Evolutionary conservation across 1,284 basidiomycete genomes (phyloP).

Genomic region (Kwoniella shivajii): DNA sequence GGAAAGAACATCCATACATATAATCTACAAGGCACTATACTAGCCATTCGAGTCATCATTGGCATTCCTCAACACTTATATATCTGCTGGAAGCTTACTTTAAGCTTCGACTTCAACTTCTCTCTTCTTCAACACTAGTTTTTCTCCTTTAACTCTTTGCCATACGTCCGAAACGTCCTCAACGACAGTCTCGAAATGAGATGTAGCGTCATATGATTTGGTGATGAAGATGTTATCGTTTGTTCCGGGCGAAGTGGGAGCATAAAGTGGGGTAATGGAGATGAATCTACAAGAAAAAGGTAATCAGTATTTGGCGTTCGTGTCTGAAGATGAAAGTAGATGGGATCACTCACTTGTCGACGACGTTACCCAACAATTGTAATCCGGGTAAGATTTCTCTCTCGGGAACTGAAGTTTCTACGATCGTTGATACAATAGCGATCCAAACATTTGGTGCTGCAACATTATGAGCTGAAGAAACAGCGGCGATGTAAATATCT

Average conservation of each 20-base stretch:
- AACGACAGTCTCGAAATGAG: constrained; percentile 97
- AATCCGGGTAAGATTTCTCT: constrained; percentile 89
- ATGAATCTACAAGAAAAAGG: constrained; percentile 70
- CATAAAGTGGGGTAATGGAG: constrained; percentile 83
- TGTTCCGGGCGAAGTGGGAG: constrained; percentile 77
- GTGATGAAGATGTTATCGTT: constrained; percentile 90
- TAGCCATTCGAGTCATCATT: neutral
- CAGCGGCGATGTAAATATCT: constrained; percentile 99
- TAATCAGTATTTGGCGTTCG: neutral
- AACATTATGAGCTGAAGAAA: constrained; percentile 96
- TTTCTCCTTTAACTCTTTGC: constrained; percentile 67
- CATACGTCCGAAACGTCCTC: constrained; percentile 93
- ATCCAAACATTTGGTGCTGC: constrained; percentile 93
- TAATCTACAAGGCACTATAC: constrained; percentile 1
- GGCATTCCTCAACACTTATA: too few species aligned
- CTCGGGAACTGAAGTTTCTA: constrained; percentile 93
- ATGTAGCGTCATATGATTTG: constrained; percentile 96
- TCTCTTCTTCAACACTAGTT: constrained; percentile 53
- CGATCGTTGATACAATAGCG: constrained; percentile 97
- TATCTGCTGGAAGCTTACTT: too few species aligned
- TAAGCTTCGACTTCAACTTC: constrained; percentile 49
- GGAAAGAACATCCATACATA: constrained; percentile 4
- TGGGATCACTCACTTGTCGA: constrained; percentile 76
- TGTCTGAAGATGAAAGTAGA: neutral
- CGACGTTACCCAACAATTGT: constrained; percentile 86